Conservation (phyloP, 306 rosid species). For the Prinsepia uniflora region DNA sequence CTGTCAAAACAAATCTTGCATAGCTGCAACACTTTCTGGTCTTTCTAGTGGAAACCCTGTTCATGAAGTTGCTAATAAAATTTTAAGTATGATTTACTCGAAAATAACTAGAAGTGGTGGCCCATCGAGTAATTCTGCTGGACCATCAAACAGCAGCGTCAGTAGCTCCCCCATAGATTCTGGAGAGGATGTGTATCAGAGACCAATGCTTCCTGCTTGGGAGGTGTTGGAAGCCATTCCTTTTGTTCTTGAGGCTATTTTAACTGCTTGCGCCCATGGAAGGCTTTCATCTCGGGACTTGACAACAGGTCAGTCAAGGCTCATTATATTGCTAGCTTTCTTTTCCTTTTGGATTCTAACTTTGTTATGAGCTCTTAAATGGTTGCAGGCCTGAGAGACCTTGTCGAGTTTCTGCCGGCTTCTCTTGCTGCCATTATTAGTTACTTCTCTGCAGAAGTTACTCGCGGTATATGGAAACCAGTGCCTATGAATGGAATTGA, state of each 20-base stretch:
- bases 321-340: background rate
- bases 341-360: background rate
- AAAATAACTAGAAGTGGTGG: conserved; percentile 56
- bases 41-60: conserved; percentile 60
- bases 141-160: conserved; percentile 41
- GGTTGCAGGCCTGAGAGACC: conserved; percentile 73
- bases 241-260: conserved; percentile 65
- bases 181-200: conserved; percentile 53
- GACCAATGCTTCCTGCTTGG: conserved; percentile 71
- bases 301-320: conserved; percentile 56
- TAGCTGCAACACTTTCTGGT: conserved; percentile 56
- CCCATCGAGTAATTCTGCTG: conserved; percentile 34
- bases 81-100: conserved; percentile 66
- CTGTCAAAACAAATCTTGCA: conserved; percentile 62
- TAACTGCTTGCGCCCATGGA: conserved; percentile 78
- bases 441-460: conserved; percentile 77
- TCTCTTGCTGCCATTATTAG: conserved; percentile 66
- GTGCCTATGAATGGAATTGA: conserved; percentile 84
- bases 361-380: conserved; percentile 27
- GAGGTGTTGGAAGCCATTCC: conserved; percentile 77
- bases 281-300: conserved; percentile 72
- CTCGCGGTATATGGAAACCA: conserved; percentile 76
- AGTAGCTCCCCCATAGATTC: conserved; percentile 40
- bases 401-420: conserved; percentile 77
- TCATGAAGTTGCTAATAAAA: conserved; percentile 55